Evolutionary conservation across 257 asterid genomes (phyloP).

Genomic region (Solanum gracilifrons): DNA sequence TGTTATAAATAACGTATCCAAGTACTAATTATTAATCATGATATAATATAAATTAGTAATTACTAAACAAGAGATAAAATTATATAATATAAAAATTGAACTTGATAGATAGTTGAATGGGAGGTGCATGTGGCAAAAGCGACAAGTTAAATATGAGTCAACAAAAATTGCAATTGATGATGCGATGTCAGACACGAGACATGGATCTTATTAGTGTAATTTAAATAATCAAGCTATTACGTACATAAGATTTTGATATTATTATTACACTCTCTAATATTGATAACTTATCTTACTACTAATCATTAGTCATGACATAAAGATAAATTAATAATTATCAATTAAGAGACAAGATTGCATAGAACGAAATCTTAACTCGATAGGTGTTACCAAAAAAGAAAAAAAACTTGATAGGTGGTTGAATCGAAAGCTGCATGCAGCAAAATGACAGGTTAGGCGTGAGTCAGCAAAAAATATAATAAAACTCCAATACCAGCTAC

Average conservation of each 20-base stretch:
- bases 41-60: background rate
- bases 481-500: rapidly evolving
- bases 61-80: background rate
- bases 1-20: background rate
- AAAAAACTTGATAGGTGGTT: background rate
- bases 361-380: background rate
- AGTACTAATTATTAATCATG: background rate
- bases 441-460: background rate
- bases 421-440: background rate
- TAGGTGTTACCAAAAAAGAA: background rate
- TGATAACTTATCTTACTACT: background rate
- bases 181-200: background rate
- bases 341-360: background rate
- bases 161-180: background rate
- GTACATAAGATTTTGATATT: background rate
- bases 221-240: background rate
- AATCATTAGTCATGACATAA: background rate
- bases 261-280: background rate
- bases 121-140: background rate
- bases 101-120: background rate
- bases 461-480: background rate
- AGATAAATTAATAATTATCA: background rate
- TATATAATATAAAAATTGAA: background rate
- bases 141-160: background rate
- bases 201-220: background rate